Evolutionary conservation across 495 filamentous ascomycete species (phyloP), one percentile per base, ranked within the genome.

Genomic region (Podospora comata): DNA sequence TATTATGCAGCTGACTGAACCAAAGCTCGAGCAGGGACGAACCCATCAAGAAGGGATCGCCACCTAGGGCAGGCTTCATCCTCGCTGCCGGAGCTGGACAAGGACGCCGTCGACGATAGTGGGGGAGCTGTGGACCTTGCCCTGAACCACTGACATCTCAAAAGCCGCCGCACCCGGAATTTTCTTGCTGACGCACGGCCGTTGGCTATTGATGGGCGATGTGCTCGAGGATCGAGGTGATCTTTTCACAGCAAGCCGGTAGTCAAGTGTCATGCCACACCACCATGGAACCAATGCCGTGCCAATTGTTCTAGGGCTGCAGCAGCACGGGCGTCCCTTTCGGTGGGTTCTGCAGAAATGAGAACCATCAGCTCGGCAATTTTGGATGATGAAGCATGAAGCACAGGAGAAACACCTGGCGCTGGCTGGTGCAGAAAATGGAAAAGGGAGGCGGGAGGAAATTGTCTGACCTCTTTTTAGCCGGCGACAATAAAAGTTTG

Each of bases 271-370:
- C 39, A 48, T 48, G 39, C 39, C 56, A 27, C 56, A 27, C 19
- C 56, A 19, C 56, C 56, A 58, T 20, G 19, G 19, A 9, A 20
- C 5, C 55, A 57, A 11, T 57, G 55, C 55, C 55, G 16, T 57
- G 55, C 55, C 20, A 16, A 26, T 5, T 57, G 6, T 23, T 27
- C 56, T 20, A 27, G 19, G n/a, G 56, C 56, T 58, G 56, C 56
- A 20, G 56, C 19, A 58, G 56, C 56, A 58, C 56, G 56, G 56
- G 19, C 56, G 56, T 20, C 56, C 56, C 56, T 58, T 58, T 58
- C 5, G 2, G 9, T 11, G 9, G 56, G 56, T 20, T 20, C n/a
- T 20, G 19, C 19, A 11, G 56, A 58, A 58, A 58, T 27, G 23
- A 58, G 56, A 20, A 58, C 56, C 3, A 4, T 9, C 4, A 58